Conservation (phyloP, 2,329 filamentous ascomycete genomes). For the Cryphonectria parasitica region DNA sequence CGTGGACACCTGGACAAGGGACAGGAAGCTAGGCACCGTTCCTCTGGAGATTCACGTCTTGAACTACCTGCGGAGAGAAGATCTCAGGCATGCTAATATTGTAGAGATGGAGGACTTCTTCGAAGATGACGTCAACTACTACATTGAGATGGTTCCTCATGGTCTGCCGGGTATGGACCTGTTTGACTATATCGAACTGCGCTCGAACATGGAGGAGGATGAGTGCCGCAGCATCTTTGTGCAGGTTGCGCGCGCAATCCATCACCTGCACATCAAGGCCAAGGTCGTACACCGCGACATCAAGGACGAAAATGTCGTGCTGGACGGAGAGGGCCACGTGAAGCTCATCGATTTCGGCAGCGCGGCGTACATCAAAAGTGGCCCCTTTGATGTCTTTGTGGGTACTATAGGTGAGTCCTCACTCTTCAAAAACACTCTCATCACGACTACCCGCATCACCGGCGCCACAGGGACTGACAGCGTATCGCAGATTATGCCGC, state of each 20-base stretch:
- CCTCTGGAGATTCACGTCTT: conserved; percentile 96
- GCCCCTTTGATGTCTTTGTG: conserved; percentile 98
- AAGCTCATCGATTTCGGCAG: conserved; percentile 98
- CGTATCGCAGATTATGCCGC: conserved; percentile 82
- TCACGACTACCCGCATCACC: neutral
- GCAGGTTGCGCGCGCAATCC: conserved; percentile 86
- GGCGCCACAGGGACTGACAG: conserved; percentile 19
- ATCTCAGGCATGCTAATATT: conserved; percentile 69
- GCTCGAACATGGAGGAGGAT: conserved; percentile 92
- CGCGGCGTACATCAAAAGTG: conserved; percentile 96
- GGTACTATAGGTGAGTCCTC: conserved; percentile 84
- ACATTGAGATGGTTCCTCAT: conserved; percentile 97
- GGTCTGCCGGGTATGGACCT: conserved; percentile 97
- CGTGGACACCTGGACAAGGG: conserved; percentile 97
- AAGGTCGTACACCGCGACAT: conserved; percentile 96
- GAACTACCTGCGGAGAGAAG: conserved; percentile 83
- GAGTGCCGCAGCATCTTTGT: conserved; percentile 95
- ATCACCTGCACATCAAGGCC: conserved; percentile 89
- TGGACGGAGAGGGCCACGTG: conserved; percentile 93
- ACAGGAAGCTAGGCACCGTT: conserved; percentile 89
- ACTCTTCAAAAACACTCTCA: neutral
- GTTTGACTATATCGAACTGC: conserved; percentile 97
- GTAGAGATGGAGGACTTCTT: conserved; percentile 76
- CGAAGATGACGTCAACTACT: conserved; percentile 88
- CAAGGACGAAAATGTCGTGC: conserved; percentile 97